Base-by-base conservation (phyloP, 2,329 filamentous ascomycete genomes). In the Blastomyces percursus region DNA sequence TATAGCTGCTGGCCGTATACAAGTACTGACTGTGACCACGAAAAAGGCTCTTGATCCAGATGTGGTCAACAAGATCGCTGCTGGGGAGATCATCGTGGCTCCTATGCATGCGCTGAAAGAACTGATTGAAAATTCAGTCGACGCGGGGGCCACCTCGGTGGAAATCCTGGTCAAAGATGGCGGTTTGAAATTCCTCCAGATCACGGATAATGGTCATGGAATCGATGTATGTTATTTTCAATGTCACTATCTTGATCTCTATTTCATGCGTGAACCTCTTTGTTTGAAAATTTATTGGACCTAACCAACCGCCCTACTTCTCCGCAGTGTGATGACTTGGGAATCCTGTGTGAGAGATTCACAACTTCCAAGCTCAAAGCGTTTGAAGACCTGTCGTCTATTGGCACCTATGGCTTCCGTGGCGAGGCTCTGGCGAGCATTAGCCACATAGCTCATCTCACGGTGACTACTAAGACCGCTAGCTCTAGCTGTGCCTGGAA, bases 41-140 rank as follows among this genome's bases (percentile, higher is more conserved):
- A 59, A 52, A 48, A 96, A 50, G 86, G 89, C 93, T 16, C 83
- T 99, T 32, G 90, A 96, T 70, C 86, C 89, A 66, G 88, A 94
- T 77, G 94, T 99, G 27, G 89, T 99, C 67, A 99, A 97, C 80
- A 99, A 97, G 75, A 99, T 99, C 68, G 94, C 94, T 0, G 94
- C 94, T 0, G 94, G 94, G 24, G 94, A 99, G 75, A 99, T 99
- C 70, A 99, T 99, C 64, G 91, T 99, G 58, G 93, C 94, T 1
- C 95, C 94, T 0, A 91, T 96, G 35, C 91, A 99, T 75, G 94
- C 95, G 2, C 77, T 99, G 63, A 99, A 99, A 76, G 94, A 99
- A 74, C 80, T 99, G 59, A 91, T 99, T 14, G 94, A 99, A 74
- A 99, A 99, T 70, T 88, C 94, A 3, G 91, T 99, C 19, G 95